Evolutionary conservation across 2,329 filamentous ascomycete genomes (phyloP).

Genomic region (Daldinia sp.): DNA sequence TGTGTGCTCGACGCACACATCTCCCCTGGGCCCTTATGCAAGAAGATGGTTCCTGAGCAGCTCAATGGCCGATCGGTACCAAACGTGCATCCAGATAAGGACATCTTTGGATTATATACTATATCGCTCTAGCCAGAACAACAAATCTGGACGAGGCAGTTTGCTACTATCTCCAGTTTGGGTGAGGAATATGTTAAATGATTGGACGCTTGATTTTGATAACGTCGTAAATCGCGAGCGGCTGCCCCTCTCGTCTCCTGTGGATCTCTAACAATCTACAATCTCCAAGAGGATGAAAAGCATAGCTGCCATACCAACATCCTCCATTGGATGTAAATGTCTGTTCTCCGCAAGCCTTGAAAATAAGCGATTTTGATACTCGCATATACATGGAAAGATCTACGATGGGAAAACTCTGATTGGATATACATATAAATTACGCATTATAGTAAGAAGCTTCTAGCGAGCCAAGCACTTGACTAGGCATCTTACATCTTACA

Average conservation of each 20-base stretch:
- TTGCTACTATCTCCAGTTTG: constrained; percentile 24
- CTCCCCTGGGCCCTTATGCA: constrained; percentile 42
- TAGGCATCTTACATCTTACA: neutral
- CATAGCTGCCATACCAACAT: constrained; percentile 18
- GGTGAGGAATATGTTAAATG: constrained; percentile 10
- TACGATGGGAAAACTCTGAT: constrained; percentile 15
- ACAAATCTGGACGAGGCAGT: constrained; percentile 19
- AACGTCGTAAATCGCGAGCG: constrained; percentile 17
- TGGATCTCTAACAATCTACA: neutral
- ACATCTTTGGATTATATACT: constrained; percentile 27
- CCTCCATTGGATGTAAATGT: constrained; percentile 22
- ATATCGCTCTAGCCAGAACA: constrained; percentile 25
- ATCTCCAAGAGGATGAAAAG: constrained; percentile 6
- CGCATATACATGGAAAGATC: constrained; percentile 2
- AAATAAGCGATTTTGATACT: constrained; percentile 17
- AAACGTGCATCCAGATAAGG: constrained; percentile 37
- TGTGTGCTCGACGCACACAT: constrained; percentile 43
- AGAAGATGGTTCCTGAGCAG: constrained; percentile 42
- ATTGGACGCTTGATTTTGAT: constrained; percentile 33
- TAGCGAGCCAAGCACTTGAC: constrained; percentile 10
- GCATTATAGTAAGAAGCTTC: constrained; percentile 18
- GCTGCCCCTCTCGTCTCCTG: constrained; percentile 3
- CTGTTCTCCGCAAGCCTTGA: neutral
- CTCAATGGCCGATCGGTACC: constrained; percentile 42
- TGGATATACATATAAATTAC: constrained; percentile 5